Conservation (phyloP, 2,329 filamentous ascomycete species). For the Eutypa lata region DNA sequence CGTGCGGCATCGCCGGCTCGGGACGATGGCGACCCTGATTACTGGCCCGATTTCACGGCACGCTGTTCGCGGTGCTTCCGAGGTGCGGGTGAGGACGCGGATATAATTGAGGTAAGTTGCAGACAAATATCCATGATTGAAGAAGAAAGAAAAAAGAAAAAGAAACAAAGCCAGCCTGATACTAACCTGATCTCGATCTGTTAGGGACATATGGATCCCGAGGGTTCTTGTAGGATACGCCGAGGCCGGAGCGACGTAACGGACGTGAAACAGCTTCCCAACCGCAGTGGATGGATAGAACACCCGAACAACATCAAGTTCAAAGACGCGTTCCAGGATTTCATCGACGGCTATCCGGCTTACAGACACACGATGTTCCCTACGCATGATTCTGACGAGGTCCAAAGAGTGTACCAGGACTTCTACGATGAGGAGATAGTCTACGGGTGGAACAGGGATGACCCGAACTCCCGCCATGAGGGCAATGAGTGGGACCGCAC, state of each 20-base stretch:
- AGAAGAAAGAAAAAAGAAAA: too few relatives aligned
- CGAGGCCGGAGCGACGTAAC: conserved; percentile 4
- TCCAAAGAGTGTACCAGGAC: conserved; percentile 5
- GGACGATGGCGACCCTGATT: background rate
- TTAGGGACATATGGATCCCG: conserved; percentile 9
- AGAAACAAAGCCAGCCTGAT: too few relatives aligned
- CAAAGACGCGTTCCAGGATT: conserved; percentile 3
- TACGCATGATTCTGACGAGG: background rate
- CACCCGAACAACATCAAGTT: conserved; percentile 6
- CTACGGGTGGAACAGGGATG: conserved; percentile 6
- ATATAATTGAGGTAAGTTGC: conserved; percentile 8
- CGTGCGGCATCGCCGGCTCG: conserved; percentile 6
- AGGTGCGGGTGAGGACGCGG: conserved; percentile 3
- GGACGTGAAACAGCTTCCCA: conserved; percentile 4
- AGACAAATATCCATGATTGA: too few relatives aligned
- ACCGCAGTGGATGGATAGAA: conserved; percentile 16
- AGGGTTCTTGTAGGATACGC: conserved; percentile 12
- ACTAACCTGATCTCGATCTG: too few relatives aligned
- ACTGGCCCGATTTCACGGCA: conserved; percentile 4
- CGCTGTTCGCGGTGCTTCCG: conserved; percentile 14
- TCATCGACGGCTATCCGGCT: conserved; percentile 8
- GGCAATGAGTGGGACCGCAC: background rate
- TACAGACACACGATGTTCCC: conserved; percentile 15
- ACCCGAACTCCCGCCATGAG: conserved; percentile 6
- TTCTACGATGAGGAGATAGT: background rate